These are phyloP conservation scores for Pseudozyma hubeiensis DNA, from an alignment of 1,284 basidiomycete genomes.

Conservation along the genomic window DNA sequence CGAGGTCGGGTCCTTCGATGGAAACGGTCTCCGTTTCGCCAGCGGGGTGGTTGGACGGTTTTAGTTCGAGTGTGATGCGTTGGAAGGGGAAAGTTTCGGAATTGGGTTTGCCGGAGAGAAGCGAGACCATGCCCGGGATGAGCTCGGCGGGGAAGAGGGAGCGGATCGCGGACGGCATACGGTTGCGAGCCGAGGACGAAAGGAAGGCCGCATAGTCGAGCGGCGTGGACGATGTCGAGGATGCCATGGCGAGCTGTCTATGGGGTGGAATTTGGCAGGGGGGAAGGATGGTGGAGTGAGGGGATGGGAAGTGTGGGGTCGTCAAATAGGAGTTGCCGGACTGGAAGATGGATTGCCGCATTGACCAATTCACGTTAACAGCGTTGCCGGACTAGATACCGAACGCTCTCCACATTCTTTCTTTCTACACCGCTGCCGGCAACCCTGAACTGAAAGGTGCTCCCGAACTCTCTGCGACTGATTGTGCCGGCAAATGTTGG, in stretches of 20 bases:
- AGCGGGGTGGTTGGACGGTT: constrained; percentile 56
- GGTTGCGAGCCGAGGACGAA: constrained; percentile 32
- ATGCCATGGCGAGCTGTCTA: not conserved
- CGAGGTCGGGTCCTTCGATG: constrained; percentile 66
- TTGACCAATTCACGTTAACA: constrained; percentile 10
- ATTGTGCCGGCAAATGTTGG: no score
- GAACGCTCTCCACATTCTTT: not conserved
- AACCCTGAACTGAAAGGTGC: not conserved
- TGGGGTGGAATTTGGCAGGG: not conserved
- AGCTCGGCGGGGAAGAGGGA: constrained; percentile 81
- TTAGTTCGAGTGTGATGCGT: constrained; percentile 74
- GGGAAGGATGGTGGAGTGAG: not conserved
- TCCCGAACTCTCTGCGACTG: no score
- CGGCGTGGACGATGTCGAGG: not conserved
- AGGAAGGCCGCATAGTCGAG: constrained; percentile 32
- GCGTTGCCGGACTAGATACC: constrained; percentile 34
- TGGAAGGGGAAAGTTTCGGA: constrained; percentile 87
- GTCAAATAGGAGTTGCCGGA: constrained; percentile 2
- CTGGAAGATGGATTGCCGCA: constrained; percentile 1
- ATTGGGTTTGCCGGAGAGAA: constrained; percentile 80
- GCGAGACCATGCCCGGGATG: constrained; percentile 83
- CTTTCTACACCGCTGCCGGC: not conserved
- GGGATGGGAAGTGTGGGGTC: constrained; percentile 14
- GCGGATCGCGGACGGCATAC: constrained; percentile 70
- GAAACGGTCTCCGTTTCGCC: constrained; percentile 53